Percentiles rank a stretch among this genome's conserved stretches.
Evolutionary conservation across 1,139 yeast species (phyloP).

Genomic region (Candida sojae): DNA sequence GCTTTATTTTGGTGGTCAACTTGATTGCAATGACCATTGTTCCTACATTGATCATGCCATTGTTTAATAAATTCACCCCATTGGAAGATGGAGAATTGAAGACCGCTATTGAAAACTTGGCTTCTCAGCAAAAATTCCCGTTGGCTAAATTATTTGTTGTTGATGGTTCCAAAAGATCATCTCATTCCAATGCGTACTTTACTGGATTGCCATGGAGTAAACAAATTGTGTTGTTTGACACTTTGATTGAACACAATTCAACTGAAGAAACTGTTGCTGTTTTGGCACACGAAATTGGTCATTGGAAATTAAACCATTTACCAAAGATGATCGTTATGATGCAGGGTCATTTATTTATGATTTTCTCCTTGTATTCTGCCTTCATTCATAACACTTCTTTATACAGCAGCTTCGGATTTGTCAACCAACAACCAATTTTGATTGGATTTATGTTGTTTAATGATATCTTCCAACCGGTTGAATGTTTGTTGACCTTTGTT

Average conservation of each 20-base stretch:
- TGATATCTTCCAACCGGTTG: constrained; percentile 77
- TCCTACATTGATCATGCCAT: constrained; percentile 87
- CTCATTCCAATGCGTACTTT: constrained; percentile 96
- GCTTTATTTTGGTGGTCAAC: constrained; percentile 70
- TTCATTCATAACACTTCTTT: constrained; percentile 79
- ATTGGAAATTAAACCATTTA: constrained; percentile 90
- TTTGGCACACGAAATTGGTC: constrained; percentile 96
- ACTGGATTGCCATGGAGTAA: constrained; percentile 96
- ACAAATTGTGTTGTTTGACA: constrained; percentile 90
- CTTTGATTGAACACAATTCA: constrained; percentile 78
- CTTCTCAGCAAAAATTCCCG: constrained; percentile 78
- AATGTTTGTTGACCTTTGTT: constrained; percentile 63
- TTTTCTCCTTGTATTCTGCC: constrained; percentile 73
- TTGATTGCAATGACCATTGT: constrained; percentile 68
- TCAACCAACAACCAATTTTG: constrained; percentile 61
- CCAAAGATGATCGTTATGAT: constrained; percentile 65
- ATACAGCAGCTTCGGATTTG: constrained; percentile 78
- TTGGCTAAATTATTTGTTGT: constrained; percentile 79
- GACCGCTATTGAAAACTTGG: constrained; percentile 76
- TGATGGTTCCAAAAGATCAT: constrained; percentile 93
- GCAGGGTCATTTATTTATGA: constrained; percentile 63
- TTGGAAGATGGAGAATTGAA: constrained; percentile 89
- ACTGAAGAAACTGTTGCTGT: constrained; percentile 88
- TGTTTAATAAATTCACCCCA: constrained; percentile 89
- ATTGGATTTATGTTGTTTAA: constrained; percentile 78